Base-by-base conservation (phyloP, 1,139 yeast genomes). In the Eremothecium gossypii region DNA sequence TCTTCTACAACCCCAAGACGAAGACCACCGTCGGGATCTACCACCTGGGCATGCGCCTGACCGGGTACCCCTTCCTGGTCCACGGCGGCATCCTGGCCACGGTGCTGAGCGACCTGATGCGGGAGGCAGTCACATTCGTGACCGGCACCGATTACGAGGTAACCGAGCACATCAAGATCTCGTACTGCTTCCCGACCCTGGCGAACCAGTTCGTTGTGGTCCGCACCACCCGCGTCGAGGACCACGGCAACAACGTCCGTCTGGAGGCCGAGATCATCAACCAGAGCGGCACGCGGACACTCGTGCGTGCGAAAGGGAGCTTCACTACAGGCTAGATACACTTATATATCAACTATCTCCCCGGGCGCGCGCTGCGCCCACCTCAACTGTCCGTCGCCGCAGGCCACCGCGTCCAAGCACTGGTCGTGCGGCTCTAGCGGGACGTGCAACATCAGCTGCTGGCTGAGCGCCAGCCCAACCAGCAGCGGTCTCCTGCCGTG, bases 41-140 rank as follows among this genome's bases (percentile, higher is more conserved):
- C 26, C 95, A 86, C 59, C 71, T 83, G 40, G 97, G 97, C 0
- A 77, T 81, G 56, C 73, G 74, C 48, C 64, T 87, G 30, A 79
- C 93, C 38, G 97, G 97, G 2, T 87, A 82, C 57, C 96, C 96
- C 1, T 79, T 84, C 52, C 67, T 89, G 31, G 74, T 86, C 1
- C 97, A 89, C 57, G 97, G 97, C 3, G 97, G 97, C 0, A 76
- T 89, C 34, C 63, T 89, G 31, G 95, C 94, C 7, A 81, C 95
- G 0, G 66, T 89, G 10, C 66, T 86, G 45, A 93, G 84, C 56
- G 96, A 87, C 49, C 70, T 83, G 3, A 71, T 78, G 64, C 79
- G 57, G 28, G 63, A 60, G 34, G 46, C 53, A 27, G 54, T 55
- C 30, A 52, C 52, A 39, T 45, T 60, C 8, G 48, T 56, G 29